These are phyloP conservation scores for Spathaspora gorwiae DNA, from an alignment of 805 yeast species.

Conservation along the genomic window DNA sequence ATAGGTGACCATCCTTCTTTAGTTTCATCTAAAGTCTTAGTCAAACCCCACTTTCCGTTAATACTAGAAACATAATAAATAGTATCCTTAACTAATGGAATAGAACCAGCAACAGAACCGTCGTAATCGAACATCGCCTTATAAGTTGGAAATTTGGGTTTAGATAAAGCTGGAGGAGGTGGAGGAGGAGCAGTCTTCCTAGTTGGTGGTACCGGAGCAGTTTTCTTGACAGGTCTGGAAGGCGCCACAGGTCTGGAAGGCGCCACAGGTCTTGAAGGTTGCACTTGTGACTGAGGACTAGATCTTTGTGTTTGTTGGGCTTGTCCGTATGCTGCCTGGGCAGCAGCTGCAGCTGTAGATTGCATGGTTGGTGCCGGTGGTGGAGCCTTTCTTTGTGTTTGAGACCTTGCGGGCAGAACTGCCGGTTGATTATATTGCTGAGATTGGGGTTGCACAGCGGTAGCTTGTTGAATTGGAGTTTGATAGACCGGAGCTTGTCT, in stretches of 20 bases:
- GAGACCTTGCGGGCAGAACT: slow-evolving; percentile 3
- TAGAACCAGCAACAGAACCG: slow-evolving; percentile 77
- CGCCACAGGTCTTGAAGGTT: background rate
- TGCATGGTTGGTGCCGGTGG: slow-evolving; percentile 15
- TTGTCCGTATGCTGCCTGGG: slow-evolving; percentile 10
- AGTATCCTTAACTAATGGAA: slow-evolving; percentile 74
- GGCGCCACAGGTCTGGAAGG: slow-evolving; percentile 17
- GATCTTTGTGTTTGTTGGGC: slow-evolving; percentile 5
- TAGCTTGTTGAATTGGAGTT: slow-evolving; percentile 14
- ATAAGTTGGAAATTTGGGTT: slow-evolving; percentile 70
- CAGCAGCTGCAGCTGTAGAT: slow-evolving; percentile 7
- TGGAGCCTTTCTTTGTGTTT: slow-evolving; percentile 10
- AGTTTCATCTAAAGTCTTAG: slow-evolving; percentile 67
- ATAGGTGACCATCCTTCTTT: slow-evolving; percentile 97
- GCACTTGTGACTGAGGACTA: slow-evolving; percentile 6
- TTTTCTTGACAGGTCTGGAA: slow-evolving; percentile 25
- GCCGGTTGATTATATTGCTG: slow-evolving; percentile 8
- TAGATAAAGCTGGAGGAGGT: slow-evolving; percentile 51
- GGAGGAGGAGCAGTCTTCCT: slow-evolving; percentile 52
- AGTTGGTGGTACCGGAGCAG: slow-evolving; percentile 63
- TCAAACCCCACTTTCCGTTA: slow-evolving; percentile 93
- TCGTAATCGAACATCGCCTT: slow-evolving; percentile 85
- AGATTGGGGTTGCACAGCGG: slow-evolving; percentile 15
- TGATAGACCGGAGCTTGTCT: slow-evolving; percentile 15
- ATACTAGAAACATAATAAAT: slow-evolving; percentile 70